Base-by-base conservation (phyloP, 2,329 filamentous ascomycete genomes). In the Hypomyces perniciosus region DNA sequence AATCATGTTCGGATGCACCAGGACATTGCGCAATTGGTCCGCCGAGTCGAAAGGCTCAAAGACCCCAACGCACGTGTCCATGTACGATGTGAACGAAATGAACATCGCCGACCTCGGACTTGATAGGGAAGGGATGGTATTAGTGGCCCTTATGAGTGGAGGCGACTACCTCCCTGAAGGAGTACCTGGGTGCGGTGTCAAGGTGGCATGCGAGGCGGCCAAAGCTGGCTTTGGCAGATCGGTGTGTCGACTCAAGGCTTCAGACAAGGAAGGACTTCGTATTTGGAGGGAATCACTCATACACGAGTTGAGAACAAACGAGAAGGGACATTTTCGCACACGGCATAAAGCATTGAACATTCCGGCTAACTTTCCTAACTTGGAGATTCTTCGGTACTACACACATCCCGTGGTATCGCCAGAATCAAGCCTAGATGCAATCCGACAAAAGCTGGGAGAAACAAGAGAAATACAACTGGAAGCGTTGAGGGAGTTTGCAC, bases 81-180 rank as follows among this genome's bases (percentile, higher is more conserved):
- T 95, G 44, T 95, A 96, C 65, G 81, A 90, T 51, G 80, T 80
- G 0, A 67, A 76, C 8, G 73, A 78, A 35, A 79, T 83, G 44
- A 57, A 63, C 9, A 62, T 72, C n/a, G 60, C 71, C 50, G 51
- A 72, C 1, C 74, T 78, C 1, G 86, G 85, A 0, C 72, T 97
- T 42, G 88, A 91, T 61, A 77, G 86, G 20, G 84, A 93, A 56
- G 92, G 90, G 0, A 95, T 99, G 91, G 86, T 97, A 26, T 72
- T 99, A 9, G 86, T 97, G 20, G 93, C 93, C 1, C 73, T 99
- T 55, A 90, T 99, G 80, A 96, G 91, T 59, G 93, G 93, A 6
- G 93, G 93, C 6, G 93, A 99, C 67, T 99, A 99, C 60, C 75
- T 92, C 1, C 88, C 91, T 0, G 88, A 90, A 50, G 93, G 93